phyloP scores from a whole-genome alignment of 129 eudicot genomes.

The Pulicaria dysenterica region DNA sequence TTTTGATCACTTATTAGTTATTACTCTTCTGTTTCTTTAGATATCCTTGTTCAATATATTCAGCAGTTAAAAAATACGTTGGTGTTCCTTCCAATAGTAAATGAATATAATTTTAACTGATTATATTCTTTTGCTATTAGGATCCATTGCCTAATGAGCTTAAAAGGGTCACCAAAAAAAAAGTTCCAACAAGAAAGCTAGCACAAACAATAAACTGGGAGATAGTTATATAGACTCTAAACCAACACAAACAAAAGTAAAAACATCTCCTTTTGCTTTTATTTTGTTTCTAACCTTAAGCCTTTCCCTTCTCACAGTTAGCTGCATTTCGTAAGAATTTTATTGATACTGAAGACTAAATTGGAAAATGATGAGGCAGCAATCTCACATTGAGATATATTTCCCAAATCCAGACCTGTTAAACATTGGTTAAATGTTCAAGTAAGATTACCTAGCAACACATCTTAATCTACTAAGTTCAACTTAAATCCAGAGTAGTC shows the following conservation, averaged over 20 bases:
- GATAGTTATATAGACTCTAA: not conserved
- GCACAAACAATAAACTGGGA: not conserved
- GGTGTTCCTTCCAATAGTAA: not conserved
- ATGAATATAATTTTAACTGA: not conserved
- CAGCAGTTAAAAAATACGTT: not conserved
- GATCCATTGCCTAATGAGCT: not conserved
- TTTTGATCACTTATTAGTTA: not conserved
- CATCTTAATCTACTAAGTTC: not conserved
- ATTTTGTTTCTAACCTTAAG: too few species aligned
- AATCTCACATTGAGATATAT: slow-evolving; percentile 1
- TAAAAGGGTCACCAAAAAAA: too few species aligned
- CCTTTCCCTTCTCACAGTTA: too few species aligned
- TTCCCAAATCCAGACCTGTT: not conserved
- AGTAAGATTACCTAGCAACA: not conserved
- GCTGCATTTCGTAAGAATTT: not conserved
- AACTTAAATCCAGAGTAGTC: not conserved
- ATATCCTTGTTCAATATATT: slow-evolving; percentile 8
- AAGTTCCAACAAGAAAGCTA: not conserved
- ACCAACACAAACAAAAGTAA: too few species aligned
- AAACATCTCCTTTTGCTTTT: too few species aligned
- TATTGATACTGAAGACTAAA: not conserved
- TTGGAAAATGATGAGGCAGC: not conserved
- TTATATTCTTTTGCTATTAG: not conserved
- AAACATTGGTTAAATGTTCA: not conserved
- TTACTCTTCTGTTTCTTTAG: slow-evolving; percentile 11